Base-by-base conservation (phyloP, 768 basidiomycete species). In the Mycena sanguinolenta region DNA sequence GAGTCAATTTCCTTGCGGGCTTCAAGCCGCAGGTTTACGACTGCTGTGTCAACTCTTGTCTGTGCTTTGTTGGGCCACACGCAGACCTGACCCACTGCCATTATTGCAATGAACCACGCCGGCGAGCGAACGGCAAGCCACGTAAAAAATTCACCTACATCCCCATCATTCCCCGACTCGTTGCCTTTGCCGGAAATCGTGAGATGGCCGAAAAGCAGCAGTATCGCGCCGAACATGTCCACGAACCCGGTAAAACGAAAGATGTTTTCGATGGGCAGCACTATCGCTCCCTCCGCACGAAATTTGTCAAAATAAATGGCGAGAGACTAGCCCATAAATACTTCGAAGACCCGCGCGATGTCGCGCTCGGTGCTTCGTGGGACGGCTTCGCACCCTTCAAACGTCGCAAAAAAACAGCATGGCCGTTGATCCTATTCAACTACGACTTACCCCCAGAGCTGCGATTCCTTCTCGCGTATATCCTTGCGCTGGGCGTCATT, bases 361-460 rank as follows among this genome's bases (percentile, higher is more conserved):
- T 60, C 8, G 59, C 59, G 0, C 44, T 60, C 19, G 59, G 59
- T 12, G 30, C 44, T 0, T 46, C 59, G 3, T 49, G 44, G 44
- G 59, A 49, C 25, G 59, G 59, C 2, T 61, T 61, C 12, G 46
- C 46, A 2, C 60, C 60, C 2, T 61, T 61, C 60, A 61, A 61
- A 36, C 60, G 60, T 2, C 60, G 60, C 1, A 77, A 72, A 8
- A 73, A 74, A 7, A 81, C 81, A 0, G 74, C 75, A 4, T 85
- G 82, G 77, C 86, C 84, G 1, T 63, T 87, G 6, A 53, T 87
- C 16, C 27, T 84, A 0, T 78, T 82, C 67, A 82, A 84, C 65
- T 82, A 81, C 74, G 87, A 87, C 60, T 74, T 87, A 0, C 82
- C 82, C 1, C 85, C 85, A 0, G 74, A 82, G 10, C 65, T 81